A percentile compares a stretch with the other conserved stretches of the same genome.
These are phyloP conservation scores for Fusarium torulosum DNA, from an alignment of 2,329 filamentous ascomycete species.

Conservation along the genomic window DNA sequence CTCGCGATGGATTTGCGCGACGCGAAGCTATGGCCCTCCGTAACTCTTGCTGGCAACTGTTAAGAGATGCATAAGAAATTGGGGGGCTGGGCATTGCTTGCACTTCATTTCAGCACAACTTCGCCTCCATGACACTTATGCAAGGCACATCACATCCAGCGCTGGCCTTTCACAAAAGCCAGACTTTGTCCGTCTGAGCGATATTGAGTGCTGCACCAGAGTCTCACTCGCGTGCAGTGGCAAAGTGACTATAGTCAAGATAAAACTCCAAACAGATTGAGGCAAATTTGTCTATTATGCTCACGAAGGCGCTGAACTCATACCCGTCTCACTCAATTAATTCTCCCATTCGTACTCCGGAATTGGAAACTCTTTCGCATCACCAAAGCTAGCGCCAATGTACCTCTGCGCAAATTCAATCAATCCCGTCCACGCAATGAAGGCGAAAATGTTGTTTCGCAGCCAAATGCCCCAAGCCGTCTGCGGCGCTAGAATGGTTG, in stretches of 20 bases:
- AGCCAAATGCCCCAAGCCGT: constrained; percentile 60
- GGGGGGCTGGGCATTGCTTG: background rate
- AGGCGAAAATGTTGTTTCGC: constrained; percentile 57
- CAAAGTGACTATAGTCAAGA: background rate
- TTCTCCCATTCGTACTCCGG: constrained; percentile 53
- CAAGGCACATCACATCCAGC: too few species aligned
- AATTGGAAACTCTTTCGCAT: constrained; percentile 50
- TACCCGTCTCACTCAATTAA: background rate
- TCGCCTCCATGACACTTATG: too few species aligned
- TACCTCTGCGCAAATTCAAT: constrained; percentile 43
- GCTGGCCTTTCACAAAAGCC: too few species aligned
- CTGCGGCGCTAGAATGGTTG: constrained; percentile 57
- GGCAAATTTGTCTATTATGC: background rate
- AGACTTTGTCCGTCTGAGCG: too few species aligned
- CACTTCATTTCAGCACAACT: too few species aligned
- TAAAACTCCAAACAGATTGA: background rate
- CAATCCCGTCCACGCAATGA: constrained; percentile 55
- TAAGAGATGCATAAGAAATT: background rate
- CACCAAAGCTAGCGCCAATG: constrained; percentile 46
- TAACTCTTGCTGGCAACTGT: background rate
- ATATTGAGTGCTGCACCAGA: background rate
- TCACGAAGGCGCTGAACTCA: background rate
- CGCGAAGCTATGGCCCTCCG: background rate
- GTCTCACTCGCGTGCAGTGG: too few species aligned
- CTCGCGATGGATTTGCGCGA: background rate